Evolutionary conservation across 78 protist species (phyloP).

Genomic region (Dictyostelium intermedium): DNA sequence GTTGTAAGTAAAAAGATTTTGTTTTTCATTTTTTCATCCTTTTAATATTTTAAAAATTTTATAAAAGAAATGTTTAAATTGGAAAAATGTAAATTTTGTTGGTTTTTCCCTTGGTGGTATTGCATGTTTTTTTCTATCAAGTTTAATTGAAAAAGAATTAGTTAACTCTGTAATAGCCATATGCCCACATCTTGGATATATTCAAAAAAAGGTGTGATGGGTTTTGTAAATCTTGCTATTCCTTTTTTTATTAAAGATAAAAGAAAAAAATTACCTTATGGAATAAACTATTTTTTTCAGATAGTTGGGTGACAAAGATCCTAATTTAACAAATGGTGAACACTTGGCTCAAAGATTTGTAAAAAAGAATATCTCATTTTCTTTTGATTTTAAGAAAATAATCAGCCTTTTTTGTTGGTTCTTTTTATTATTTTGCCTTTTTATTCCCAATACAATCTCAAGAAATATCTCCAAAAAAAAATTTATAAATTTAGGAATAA

Average conservation of each 20-base stretch:
- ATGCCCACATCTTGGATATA: background rate
- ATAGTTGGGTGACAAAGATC: too few relatives aligned
- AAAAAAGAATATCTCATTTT: too few relatives aligned
- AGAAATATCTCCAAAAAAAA: too few relatives aligned
- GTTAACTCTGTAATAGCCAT: background rate
- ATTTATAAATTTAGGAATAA: too few relatives aligned
- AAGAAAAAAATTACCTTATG: background rate
- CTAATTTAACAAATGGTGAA: background rate
- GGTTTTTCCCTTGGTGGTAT: background rate
- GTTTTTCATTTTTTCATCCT: too few relatives aligned
- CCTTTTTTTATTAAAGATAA: background rate
- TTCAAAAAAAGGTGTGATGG: too few relatives aligned
- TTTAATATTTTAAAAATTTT: too few relatives aligned
- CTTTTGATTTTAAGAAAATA: too few relatives aligned
- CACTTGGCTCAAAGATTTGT: background rate
- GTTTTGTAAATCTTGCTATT: too few relatives aligned
- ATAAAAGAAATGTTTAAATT: background rate
- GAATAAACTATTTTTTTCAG: background rate
- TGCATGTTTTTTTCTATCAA: background rate
- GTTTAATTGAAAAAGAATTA: background rate
- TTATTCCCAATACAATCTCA: too few relatives aligned
- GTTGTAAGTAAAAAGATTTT: background rate
- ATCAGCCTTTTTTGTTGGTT: too few relatives aligned
- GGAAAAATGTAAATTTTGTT: background rate
- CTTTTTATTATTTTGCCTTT: too few relatives aligned